Percentiles rank a stretch among this genome's conserved stretches.
These are phyloP conservation scores for Firmiana major DNA, from an alignment of 345 rosid genomes.

Conservation along the genomic window DNA sequence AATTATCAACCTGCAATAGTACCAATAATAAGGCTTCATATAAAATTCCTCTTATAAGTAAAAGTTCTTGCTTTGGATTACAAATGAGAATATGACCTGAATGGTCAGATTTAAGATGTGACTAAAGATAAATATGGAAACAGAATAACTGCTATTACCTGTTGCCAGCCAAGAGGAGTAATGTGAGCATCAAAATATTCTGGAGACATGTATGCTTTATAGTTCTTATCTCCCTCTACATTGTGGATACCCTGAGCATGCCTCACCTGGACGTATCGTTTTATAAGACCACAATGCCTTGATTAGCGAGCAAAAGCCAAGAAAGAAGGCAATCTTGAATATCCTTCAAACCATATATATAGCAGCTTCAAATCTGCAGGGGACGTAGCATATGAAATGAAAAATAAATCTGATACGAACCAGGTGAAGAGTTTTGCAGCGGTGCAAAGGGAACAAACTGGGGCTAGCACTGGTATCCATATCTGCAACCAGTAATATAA, in stretches of 20 bases:
- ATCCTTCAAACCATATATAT: slow-evolving; percentile 37
- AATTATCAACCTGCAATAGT: slow-evolving; percentile 62
- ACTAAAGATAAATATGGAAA: not conserved
- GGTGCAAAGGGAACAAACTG: slow-evolving; percentile 83
- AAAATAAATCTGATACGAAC: slow-evolving; percentile 49
- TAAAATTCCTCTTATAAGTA: not conserved
- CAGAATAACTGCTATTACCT: slow-evolving; percentile 36
- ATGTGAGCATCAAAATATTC: slow-evolving; percentile 87
- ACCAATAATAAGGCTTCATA: not conserved
- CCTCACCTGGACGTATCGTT: slow-evolving; percentile 79
- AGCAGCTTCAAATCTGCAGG: slow-evolving; percentile 40
- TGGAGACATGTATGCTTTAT: slow-evolving; percentile 77
- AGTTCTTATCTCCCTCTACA: slow-evolving; percentile 92
- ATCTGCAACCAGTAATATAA: slow-evolving; percentile 45
- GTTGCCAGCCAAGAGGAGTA: slow-evolving; percentile 90
- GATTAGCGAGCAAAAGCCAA: slow-evolving; percentile 45
- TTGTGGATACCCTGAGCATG: slow-evolving; percentile 98
- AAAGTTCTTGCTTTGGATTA: not conserved
- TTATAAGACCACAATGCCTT: slow-evolving; percentile 46
- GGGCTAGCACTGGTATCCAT: slow-evolving; percentile 67
- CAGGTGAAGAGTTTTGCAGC: slow-evolving; percentile 90
- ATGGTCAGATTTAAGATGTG: not conserved
- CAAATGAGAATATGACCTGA: not conserved
- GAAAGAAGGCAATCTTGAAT: slow-evolving; percentile 44
- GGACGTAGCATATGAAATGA: slow-evolving; percentile 13